Base-by-base conservation (phyloP, 2,329 filamentous ascomycete species). In the Monascus ruber region DNA sequence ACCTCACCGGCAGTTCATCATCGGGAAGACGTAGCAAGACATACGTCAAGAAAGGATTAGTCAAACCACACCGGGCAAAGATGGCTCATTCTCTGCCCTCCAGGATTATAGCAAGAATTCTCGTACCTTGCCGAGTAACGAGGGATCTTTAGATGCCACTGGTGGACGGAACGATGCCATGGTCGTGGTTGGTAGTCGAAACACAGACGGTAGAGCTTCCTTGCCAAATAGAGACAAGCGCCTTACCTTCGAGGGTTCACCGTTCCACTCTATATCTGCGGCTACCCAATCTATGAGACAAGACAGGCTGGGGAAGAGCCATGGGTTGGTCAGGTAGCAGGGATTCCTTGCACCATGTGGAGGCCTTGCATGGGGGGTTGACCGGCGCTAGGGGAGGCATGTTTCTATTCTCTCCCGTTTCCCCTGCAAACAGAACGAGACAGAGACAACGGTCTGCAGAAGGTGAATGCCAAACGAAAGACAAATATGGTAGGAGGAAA, bases 201-300 rank as follows among this genome's bases (percentile, higher is more conserved):
- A 10, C 28, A 10, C 28, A 29, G 10, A 6, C 28, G 6, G 17
- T 17, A 17, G 17, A 6, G 28, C 28, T 3, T 29, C 10, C 28
- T 29, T 6, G 28, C 6, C 28, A 6, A 10, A 29, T 29, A 29
- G 6, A 29, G 28, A 29, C 6, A 29, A 29, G 28, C 10, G 28
- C 28, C 28, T 29, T 10, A 29, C 10, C 28, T 43, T 59, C 56
- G 56, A 60, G 55, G 52, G 44, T 47, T 53, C 43, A 44, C 41
- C 47, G 53, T 58, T 55, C 51, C 53, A 60, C 54, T 47, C 42
- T 32, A 39, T 41, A 43, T 42, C 50, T 57, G 53, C 50, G 49
- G 48, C 44, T 53, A 58, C 44, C 52, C 54, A 54, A 52, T 33
- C 43, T 40, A 45, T 38, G 29, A 49, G 34, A 44, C 41, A 42